Evolutionary conservation across 306 rosid species (phyloP), one percentile per base, ranked within the genome.

Genomic region (Amphicarpaea edgeworthii): DNA sequence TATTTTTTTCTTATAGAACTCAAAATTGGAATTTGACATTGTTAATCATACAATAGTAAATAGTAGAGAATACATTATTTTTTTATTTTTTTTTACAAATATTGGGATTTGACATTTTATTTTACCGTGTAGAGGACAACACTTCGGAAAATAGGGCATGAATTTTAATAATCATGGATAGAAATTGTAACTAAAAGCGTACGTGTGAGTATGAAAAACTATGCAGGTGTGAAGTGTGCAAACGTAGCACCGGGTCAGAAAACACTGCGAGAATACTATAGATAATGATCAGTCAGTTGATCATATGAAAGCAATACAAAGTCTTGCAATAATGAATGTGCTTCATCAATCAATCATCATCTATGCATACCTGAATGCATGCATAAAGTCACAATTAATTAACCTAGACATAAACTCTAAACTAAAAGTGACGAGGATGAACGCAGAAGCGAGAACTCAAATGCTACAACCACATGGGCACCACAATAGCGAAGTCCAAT

Each of bases 401-500:
- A 51, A 53, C 12, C 1, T 57, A 7, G 4, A 53, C n/a, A n/a
- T n/a, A n/a, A n/a, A n/a, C 12, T 19, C 60, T 54, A 81, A 21
- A 19, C 15, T 66, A 26, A n/a, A 75, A 28, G 73, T 45, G 17
- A 9, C 1, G 5, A 69, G 68, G 5, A 72, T 76, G 83, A 64
- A 80, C 53, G 19, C 28, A 85, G 30, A 80, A 90, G 68, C 0
- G 87, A 80, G 74, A 85, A 85, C 34, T 87, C 87, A 1, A 85
- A 79, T 12, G 72, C 72, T 12, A 75, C 77, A 0, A 47, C 37
- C 8, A 51, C 26, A 28, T 53, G 59, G 68, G 71, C 28, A 50
- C 73, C 72, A 7, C 80, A 80, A 80, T 85, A 76, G 2, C 84
- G 79, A 38, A 86, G 61, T 37, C 91, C 90, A 70, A 87, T 87